Conservation (phyloP, 176 grass and related monocot genomes). For the Hsuehochloa calcarea region DNA sequence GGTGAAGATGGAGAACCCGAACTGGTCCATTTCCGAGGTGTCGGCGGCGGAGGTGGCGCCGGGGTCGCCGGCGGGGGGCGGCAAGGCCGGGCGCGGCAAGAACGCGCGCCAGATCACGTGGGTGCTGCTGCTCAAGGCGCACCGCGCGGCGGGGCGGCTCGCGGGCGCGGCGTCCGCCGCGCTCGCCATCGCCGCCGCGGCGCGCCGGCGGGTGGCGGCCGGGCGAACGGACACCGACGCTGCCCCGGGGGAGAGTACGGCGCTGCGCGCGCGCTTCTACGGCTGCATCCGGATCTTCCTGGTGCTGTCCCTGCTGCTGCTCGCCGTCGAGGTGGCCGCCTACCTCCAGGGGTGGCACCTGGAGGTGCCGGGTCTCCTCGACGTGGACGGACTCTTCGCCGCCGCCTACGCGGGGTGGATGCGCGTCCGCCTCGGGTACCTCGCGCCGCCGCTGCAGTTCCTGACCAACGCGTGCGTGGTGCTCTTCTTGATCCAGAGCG, state of each 20-base stretch:
- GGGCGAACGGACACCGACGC: slow-evolving; percentile 56
- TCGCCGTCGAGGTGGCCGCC: slow-evolving; percentile 64
- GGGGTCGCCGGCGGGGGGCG: slow-evolving; percentile 15
- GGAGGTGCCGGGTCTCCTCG: slow-evolving; percentile 34
- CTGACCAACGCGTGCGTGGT: slow-evolving; percentile 71
- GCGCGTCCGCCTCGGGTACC: slow-evolving; percentile 55
- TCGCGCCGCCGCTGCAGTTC: slow-evolving; percentile 72
- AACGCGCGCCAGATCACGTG: slow-evolving; percentile 85
- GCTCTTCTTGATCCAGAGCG: slow-evolving; percentile 78
- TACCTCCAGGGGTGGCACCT: slow-evolving; percentile 78
- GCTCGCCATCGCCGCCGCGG: slow-evolving; percentile 46
- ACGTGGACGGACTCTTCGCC: slow-evolving; percentile 47
- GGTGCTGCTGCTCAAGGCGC: slow-evolving; percentile 77
- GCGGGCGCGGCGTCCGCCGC: slow-evolving; percentile 53
- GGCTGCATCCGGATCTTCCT: slow-evolving; percentile 59
- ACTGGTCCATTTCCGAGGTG: slow-evolving; percentile 75
- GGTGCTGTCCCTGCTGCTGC: slow-evolving; percentile 51
- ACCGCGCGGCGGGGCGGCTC: slow-evolving; percentile 58
- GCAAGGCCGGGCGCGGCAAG: slow-evolving; percentile 56
- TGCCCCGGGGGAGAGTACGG: slow-evolving; percentile 55
- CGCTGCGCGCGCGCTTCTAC: slow-evolving; percentile 51
- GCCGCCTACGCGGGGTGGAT: slow-evolving; percentile 62
- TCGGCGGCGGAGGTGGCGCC: slow-evolving; percentile 2
- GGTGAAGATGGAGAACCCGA: slow-evolving; percentile 87
- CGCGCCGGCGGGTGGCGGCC: slow-evolving; percentile 49